These are phyloP conservation scores for Tuber melanosporum DNA, from an alignment of 495 filamentous ascomycete genomes.

Conservation along the genomic window DNA sequence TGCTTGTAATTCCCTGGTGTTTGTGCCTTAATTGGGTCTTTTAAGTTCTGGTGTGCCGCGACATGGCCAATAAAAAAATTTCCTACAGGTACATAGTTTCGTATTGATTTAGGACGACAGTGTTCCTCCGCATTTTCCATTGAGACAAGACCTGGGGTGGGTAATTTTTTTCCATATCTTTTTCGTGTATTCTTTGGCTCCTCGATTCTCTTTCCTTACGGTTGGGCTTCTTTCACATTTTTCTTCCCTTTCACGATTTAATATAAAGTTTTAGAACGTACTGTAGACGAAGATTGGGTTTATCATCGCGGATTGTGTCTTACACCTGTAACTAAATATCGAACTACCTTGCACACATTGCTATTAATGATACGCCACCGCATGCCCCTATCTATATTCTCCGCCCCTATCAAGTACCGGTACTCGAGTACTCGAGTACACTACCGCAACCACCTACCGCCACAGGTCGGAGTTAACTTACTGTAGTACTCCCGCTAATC, in stretches of 20 bases:
- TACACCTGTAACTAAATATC: conserved; percentile 35
- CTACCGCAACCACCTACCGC: not conserved
- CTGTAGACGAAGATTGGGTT: conserved; percentile 26
- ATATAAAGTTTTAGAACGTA: conserved; percentile 21
- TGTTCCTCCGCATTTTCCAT: conserved; percentile 8
- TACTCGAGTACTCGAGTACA: not conserved
- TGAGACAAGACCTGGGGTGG: not conserved
- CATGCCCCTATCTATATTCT: not conserved
- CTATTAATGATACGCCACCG: not conserved
- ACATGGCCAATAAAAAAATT: conserved; percentile 7
- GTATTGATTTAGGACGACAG: conserved; percentile 12
- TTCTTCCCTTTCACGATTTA: conserved; percentile 5
- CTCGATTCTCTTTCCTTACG: conserved; percentile 1
- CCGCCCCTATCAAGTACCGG: not conserved
- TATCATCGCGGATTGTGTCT: conserved; percentile 27
- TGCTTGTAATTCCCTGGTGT: not conserved
- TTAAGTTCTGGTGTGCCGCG: not conserved
- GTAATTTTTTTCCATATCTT: not conserved
- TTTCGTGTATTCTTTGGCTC: not conserved
- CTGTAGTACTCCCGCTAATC: too few species aligned
- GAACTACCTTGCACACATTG: not conserved
- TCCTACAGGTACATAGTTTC: not conserved
- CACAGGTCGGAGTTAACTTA: not conserved
- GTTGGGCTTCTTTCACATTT: conserved; percentile 8
- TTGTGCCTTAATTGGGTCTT: not conserved